Base-by-base conservation (phyloP, 2,329 filamentous ascomycete genomes). In the Gnomoniopsis smithogilvyi region DNA sequence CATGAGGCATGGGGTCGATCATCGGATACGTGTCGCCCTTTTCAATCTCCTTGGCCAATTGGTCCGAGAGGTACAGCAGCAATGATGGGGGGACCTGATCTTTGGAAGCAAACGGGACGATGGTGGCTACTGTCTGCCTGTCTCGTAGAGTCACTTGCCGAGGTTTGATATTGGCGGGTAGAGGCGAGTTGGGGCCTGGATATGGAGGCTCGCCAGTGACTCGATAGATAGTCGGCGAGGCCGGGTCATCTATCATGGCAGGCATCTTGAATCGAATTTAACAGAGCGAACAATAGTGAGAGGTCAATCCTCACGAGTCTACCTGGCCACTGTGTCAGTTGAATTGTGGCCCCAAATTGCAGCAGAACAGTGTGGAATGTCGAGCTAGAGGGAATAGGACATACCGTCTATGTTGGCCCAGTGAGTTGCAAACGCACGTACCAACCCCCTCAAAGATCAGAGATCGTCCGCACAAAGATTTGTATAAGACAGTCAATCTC, bases 11-110 rank as follows among this genome's bases (percentile, higher is more conserved):
- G 19, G 86, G 79, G 54, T 93, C 87, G 67, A 88, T 85, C 89
- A 96, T 94, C 22, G 92, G 91, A 72, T 96, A 96, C 1, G 92
- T 96, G 72, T 96, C 92, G 58, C 92, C 92, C 73, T 91, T 90
- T 69, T 95, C 91, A 68, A 96, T 95, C 74, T 96, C 92, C 74
- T 90, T 89, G 72, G 93, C 94, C 67, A 96, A 82, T 75, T 95
- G 89, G 68, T 92, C 89, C 66, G 85, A 90, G 50, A 96, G 84
- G 69, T 96, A 95, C 43, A 81, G 81, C 38, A 94, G 78, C 59
- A 96, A 78, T 7, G 88, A 87, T 43, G 80, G 77, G 2, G 92
- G 92, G n/a, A 96, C 87, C 69, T 92, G 85, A 58, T 85, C 79
- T 19, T 84, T 83, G n/a, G 89, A 89, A 19, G 86, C 86, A 72